A percentile compares a stretch with the other conserved stretches of the same genome.
Conservation (phyloP, 2,329 filamentous ascomycete genomes). For the Aspergillus versicolor region DNA sequence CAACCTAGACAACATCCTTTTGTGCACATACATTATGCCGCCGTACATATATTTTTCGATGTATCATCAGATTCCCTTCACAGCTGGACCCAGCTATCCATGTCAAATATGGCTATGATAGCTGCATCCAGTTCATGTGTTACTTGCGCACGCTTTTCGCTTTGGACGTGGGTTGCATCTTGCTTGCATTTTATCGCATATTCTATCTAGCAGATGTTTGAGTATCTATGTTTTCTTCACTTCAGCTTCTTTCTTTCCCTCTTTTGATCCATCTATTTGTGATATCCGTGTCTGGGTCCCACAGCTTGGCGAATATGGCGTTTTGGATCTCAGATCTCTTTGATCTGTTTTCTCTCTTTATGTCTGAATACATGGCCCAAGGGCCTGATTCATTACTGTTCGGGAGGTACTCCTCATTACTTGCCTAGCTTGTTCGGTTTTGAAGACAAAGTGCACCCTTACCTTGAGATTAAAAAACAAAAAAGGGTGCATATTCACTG, state of each 20-base stretch:
- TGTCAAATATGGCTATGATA: conserved; percentile 12
- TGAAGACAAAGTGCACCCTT: background rate
- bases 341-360: conserved; percentile 5
- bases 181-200: conserved; percentile 14
- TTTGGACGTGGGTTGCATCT: conserved; percentile 14
- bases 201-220: conserved; percentile 11
- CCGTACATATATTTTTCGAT: conserved; percentile 28
- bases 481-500: background rate
- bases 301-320: conserved; percentile 24
- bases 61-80: conserved; percentile 30
- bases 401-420: background rate
- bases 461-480: background rate
- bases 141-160: conserved; percentile 10
- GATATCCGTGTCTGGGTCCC: conserved; percentile 27
- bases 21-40: conserved; percentile 28
- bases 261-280: conserved; percentile 20
- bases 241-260: conserved; percentile 3
- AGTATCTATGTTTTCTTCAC: conserved; percentile 8
- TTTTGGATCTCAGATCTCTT: conserved; percentile 11
- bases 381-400: background rate
- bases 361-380: background rate
- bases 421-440: background rate
- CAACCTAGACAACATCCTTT: background rate
- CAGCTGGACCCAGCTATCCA: conserved; percentile 14
- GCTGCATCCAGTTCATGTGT: conserved; percentile 14